Conservation (phyloP, 257 asterid species). For the Capsicum pubescens region DNA sequence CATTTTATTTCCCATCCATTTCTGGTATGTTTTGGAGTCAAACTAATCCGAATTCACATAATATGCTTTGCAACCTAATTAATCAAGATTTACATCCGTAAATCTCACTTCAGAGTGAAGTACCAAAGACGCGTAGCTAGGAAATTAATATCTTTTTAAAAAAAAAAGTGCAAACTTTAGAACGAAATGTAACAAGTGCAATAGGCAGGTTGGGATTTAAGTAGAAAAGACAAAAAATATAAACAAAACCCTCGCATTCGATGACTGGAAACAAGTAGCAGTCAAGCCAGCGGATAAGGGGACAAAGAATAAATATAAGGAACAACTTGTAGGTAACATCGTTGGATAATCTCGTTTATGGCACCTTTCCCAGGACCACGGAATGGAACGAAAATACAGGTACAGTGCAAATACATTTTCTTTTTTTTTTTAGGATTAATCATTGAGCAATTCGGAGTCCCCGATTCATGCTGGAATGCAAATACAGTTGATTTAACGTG, state of each 20-base stretch:
- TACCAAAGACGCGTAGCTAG: background rate
- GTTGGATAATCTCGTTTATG: constrained; percentile 19
- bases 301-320: constrained; percentile 1
- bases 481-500: background rate
- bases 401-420: background rate
- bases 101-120: background rate
- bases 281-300: constrained; percentile 26
- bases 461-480: background rate
- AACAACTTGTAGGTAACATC: constrained; percentile 6
- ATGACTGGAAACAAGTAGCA: background rate
- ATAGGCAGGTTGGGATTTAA: background rate
- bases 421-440: no score
- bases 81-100: background rate
- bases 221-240: constrained; percentile 20
- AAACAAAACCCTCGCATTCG: background rate
- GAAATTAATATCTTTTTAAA: background rate
- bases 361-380: constrained; percentile 25
- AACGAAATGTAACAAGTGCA: background rate
- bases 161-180: background rate
- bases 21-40: background rate
- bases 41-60: background rate
- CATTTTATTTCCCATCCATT: background rate
- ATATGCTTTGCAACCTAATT: background rate
- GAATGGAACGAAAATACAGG: background rate
- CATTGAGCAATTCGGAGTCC: no score